phyloP scores from a whole-genome alignment of 2,329 filamentous ascomycete genomes.

The Emmonsiellopsis sp. region DNA sequence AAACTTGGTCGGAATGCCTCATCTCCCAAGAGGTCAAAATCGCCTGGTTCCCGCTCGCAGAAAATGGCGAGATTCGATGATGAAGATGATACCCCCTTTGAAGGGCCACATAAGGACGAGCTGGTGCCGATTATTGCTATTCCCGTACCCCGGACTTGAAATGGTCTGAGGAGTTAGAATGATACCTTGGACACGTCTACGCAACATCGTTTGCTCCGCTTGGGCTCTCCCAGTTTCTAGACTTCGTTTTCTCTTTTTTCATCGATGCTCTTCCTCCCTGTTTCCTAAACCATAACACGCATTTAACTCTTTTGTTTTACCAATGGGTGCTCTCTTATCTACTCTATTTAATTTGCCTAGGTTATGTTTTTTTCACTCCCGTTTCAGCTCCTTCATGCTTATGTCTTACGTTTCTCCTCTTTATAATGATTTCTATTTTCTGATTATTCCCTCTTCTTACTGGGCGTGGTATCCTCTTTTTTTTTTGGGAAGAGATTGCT shows the following conservation, averaged over 20 bases:
- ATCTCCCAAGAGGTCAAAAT: constrained; percentile 7
- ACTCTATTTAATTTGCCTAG: no score
- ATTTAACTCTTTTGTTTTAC: no score
- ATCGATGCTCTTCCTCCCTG: no score
- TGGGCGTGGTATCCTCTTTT: no score
- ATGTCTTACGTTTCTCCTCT: not conserved
- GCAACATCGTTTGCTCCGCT: no score
- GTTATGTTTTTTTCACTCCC: not conserved
- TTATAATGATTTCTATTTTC: no score
- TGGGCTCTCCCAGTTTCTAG: constrained; percentile 12
- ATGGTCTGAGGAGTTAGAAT: no score
- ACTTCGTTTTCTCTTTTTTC: not conserved
- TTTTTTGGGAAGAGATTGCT: no score
- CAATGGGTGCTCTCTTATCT: no score
- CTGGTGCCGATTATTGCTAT: constrained; percentile 18
- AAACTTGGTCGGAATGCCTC: constrained; percentile 16
- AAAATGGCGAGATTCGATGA: constrained; percentile 4
- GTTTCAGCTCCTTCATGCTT: not conserved
- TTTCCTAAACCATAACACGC: no score
- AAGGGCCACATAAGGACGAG: constrained; percentile 26
- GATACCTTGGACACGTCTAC: no score
- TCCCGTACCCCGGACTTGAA: not conserved
- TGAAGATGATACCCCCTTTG: constrained; percentile 18
- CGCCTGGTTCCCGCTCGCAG: constrained; percentile 5
- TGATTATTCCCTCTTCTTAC: no score